These are phyloP conservation scores for Aphanomyces euteiches DNA, from an alignment of 352 stramenopile genomes.

Conservation along the genomic window DNA sequence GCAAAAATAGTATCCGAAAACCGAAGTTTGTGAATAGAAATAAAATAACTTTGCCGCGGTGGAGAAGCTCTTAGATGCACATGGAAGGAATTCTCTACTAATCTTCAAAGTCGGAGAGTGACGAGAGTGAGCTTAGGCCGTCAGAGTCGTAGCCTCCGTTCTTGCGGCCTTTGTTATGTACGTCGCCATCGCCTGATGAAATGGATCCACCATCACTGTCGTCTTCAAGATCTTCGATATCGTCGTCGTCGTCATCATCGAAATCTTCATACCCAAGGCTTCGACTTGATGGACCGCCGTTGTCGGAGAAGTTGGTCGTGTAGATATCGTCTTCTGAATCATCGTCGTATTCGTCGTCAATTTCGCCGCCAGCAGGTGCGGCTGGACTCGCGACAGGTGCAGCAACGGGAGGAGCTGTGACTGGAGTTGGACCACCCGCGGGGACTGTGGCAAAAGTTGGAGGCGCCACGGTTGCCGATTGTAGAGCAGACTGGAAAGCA, in stretches of 20 bases:
- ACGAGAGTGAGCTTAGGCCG: slow-evolving; percentile 20
- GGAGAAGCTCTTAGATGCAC: not conserved
- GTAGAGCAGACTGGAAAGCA: slow-evolving; percentile 9
- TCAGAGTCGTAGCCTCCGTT: slow-evolving; percentile 12
- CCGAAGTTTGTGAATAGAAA: too few species aligned
- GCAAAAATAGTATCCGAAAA: too few species aligned
- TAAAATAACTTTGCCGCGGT: too few species aligned
- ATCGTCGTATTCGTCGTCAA: not conserved
- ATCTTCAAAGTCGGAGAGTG: slow-evolving; percentile 26
- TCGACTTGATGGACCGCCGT: not conserved
- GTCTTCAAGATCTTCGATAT: not conserved
- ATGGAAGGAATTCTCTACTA: slow-evolving; percentile 1
- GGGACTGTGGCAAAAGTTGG: too few species aligned
- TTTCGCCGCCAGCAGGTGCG: not conserved
- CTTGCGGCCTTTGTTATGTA: too few species aligned
- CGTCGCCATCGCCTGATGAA: not conserved
- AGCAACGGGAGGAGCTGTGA: not conserved
- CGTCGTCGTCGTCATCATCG: slow-evolving; percentile 16
- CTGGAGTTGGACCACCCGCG: not conserved
- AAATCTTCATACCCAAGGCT: slow-evolving; percentile 10
- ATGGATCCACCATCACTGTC: slow-evolving; percentile 14
- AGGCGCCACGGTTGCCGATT: not conserved
- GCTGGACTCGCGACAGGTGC: not conserved
- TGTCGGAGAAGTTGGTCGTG: not conserved
- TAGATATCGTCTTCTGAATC: slow-evolving; percentile 11